Evolutionary conservation across 768 basidiomycete species (phyloP).

Genomic region (Xerocomellus intermedius): DNA sequence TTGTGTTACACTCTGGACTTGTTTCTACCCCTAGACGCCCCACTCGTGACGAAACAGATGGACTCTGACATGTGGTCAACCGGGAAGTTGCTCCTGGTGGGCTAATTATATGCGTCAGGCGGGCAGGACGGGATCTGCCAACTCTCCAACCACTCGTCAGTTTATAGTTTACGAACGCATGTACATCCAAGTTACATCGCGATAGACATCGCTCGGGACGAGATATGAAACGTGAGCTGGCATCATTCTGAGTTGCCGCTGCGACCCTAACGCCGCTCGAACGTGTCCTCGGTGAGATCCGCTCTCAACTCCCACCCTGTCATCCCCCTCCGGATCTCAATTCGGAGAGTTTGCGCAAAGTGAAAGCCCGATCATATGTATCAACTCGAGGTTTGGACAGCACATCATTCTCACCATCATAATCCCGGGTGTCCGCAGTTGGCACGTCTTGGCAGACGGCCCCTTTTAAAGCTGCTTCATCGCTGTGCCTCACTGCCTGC

Average conservation of each 20-base stretch:
- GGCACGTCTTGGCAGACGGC: constrained; percentile 12
- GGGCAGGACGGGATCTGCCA: neutral
- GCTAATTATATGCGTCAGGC: neutral
- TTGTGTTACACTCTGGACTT: neutral
- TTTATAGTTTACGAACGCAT: neutral
- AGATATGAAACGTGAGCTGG: constrained; percentile 20
- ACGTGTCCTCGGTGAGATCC: constrained; percentile 25
- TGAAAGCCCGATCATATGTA: constrained; percentile 24
- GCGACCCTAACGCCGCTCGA: constrained; percentile 23
- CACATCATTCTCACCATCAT: constrained; percentile 20
- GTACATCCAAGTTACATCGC: constrained; percentile 10
- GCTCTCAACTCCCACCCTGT: constrained; percentile 22
- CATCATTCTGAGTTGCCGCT: neutral
- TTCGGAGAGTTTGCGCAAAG: constrained; percentile 17
- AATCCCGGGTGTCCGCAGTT: constrained; percentile 10
- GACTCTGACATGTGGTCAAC: constrained; percentile 6
- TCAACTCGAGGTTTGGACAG: constrained; percentile 12
- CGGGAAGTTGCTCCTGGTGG: constrained; percentile 1
- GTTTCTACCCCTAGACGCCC: neutral
- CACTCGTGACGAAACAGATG: neutral
- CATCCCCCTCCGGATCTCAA: constrained; percentile 23
- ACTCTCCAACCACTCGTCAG: neutral
- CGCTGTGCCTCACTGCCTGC: constrained; percentile 19
- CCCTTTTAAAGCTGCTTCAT: constrained; percentile 8
- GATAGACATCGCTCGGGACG: constrained; percentile 1